Evolutionary conservation across 2,329 filamentous ascomycete species (phyloP).

Genomic region (Aspergillus puulaauensis): DNA sequence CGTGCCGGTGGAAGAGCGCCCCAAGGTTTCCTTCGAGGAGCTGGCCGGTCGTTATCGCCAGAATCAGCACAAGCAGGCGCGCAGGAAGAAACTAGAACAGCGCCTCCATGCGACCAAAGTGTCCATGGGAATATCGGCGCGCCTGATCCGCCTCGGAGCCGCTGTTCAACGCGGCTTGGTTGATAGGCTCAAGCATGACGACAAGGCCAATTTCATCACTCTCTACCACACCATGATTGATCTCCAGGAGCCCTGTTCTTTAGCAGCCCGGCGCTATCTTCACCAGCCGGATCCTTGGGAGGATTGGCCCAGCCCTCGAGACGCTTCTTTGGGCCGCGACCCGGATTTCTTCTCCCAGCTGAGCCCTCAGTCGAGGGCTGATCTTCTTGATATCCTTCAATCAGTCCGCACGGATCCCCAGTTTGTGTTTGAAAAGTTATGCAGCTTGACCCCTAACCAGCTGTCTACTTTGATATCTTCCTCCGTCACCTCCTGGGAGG

Average conservation of each 20-base stretch:
- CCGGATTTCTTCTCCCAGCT: conserved; percentile 60
- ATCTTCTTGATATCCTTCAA: conserved; percentile 75
- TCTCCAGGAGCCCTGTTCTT: conserved; percentile 43
- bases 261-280: conserved; percentile 31
- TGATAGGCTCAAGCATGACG: conserved; percentile 45
- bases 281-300: conserved; percentile 36
- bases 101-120: conserved; percentile 43
- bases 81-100: conserved; percentile 40
- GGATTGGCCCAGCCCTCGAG: conserved; percentile 33
- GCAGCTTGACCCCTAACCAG: conserved; percentile 72
- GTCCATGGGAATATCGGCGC: conserved; percentile 44
- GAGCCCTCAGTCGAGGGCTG: conserved; percentile 70
- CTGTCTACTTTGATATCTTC: conserved; percentile 74
- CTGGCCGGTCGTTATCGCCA: conserved; percentile 44
- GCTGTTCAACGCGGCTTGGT: conserved; percentile 46
- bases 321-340: conserved; percentile 35
- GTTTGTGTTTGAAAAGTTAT: conserved; percentile 81
- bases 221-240: conserved; percentile 47
- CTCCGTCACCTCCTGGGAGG: conserved; percentile 75
- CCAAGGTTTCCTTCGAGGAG: conserved; percentile 43
- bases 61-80: conserved; percentile 42
- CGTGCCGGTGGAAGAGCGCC: conserved; percentile 20
- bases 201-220: conserved; percentile 45
- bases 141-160: conserved; percentile 42
- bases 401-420: conserved; percentile 82